Percentiles rank a stretch among this genome's conserved stretches.
These are phyloP conservation scores for Acanthamoeba triangularis DNA, from an alignment of 208 protist genomes.

Conservation along the genomic window DNA sequence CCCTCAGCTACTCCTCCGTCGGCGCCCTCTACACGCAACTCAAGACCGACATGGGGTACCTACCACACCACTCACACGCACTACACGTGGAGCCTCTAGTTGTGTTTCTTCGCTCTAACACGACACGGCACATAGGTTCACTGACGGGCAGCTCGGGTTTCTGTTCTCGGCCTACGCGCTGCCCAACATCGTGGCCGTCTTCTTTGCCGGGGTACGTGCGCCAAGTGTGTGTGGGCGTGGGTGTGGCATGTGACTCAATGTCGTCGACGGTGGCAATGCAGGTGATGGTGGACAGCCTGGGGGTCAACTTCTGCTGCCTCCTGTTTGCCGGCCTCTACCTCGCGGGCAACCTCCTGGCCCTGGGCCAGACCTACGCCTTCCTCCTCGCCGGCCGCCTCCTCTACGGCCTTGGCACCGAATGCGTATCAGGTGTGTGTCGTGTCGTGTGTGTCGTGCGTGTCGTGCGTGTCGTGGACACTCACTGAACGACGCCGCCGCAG, in stretches of 20 bases:
- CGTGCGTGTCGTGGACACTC: neutral
- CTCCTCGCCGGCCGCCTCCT: neutral
- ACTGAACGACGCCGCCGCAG: neutral
- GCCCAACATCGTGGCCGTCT: constrained; percentile 23
- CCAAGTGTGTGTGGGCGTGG: too few relatives aligned
- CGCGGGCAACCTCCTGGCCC: constrained; percentile 6
- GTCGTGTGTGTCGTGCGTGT: too few relatives aligned
- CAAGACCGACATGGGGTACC: constrained; percentile 6
- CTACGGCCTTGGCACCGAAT: constrained; percentile 29
- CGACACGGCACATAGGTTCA: neutral
- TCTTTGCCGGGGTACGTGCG: neutral
- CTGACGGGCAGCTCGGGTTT: neutral
- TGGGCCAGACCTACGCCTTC: constrained; percentile 3
- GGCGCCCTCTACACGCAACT: constrained; percentile 5
- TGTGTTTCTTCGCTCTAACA: neutral
- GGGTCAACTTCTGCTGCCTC: neutral
- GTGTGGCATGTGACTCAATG: too few relatives aligned
- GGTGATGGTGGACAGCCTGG: constrained; percentile 31
- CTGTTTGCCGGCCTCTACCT: neutral
- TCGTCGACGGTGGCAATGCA: neutral
- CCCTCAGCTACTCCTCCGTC: constrained; percentile 34
- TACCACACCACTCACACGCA: too few relatives aligned
- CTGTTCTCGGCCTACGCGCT: constrained; percentile 10
- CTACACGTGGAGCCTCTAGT: neutral
- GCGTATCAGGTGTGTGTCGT: neutral